phyloP scores from a whole-genome alignment of 75 land plant genomes.

The Cunninghamia lanceolata region DNA sequence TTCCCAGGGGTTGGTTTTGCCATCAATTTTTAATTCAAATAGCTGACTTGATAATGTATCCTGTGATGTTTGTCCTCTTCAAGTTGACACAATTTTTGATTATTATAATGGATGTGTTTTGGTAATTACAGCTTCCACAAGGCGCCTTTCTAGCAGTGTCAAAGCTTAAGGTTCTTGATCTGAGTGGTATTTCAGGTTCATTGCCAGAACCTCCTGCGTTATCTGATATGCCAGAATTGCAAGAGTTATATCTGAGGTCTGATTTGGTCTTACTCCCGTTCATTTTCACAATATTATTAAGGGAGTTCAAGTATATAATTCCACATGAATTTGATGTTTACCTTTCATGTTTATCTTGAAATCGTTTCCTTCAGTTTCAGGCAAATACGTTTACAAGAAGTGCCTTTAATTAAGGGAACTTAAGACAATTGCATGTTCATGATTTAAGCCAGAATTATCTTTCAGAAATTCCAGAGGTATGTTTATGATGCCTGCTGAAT shows the following conservation, averaged over 20 bases:
- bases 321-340: background rate
- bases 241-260: constrained; percentile 86
- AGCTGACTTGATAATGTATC: background rate
- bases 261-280: background rate
- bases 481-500: background rate
- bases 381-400: constrained; percentile 53
- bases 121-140: constrained; percentile 58
- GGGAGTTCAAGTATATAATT: background rate
- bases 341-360: background rate
- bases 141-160: constrained; percentile 59
- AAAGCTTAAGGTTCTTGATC: constrained; percentile 74
- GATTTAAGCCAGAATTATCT: constrained; percentile 80
- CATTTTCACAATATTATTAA: background rate
- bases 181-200: constrained; percentile 61
- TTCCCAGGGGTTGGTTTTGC: background rate
- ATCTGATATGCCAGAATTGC: constrained; percentile 61
- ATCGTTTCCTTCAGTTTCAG: background rate
- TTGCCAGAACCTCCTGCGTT: constrained; percentile 62
- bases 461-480: constrained; percentile 69
- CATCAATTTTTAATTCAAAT: background rate
- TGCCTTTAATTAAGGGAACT: constrained; percentile 53
- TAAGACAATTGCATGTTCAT: constrained; percentile 52
- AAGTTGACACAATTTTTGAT: background rate
- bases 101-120: background rate
- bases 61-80: background rate